Evolutionary conservation across 2,329 filamentous ascomycete species (phyloP), one percentile per base, ranked within the genome.

Genomic region (Pseudogymnoascus sp.): DNA sequence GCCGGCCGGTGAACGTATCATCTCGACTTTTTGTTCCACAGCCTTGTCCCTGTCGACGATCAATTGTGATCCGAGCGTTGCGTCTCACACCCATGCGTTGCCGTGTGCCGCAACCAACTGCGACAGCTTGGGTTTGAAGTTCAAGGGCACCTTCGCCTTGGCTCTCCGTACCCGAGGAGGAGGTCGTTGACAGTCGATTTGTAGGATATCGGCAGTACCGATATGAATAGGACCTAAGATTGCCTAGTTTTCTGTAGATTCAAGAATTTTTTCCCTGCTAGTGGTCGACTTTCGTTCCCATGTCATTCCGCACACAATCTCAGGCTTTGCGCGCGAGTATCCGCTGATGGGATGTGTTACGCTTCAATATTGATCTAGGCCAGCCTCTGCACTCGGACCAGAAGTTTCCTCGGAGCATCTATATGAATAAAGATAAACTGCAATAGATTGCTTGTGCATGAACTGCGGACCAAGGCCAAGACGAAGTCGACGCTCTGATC

Each of bases 401-500:
- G 5, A 33, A 33, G 45, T 33, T 55, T 55, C 45, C 29, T 23
- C 8, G 26, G 45, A 31, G 29, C 10, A 33, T 19, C 26, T 11
- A 31, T 14, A 14, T 33, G 45, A 33, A 55, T 55, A 55, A 55
- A 55, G 26, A 33, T 55, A 55, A 33, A 55, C 19, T 55, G 29
- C 45, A 55, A 52, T 55, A 55, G 16, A 55, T 55, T 55, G 29
- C 45, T 31, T 55, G 45, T 55, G 45, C 45, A 55, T 55, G 45
- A 55, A 55, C 45, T 55, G 45, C 45, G 45, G 45, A 55, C 45
- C n/a, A 55, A 33, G 45, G 45, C 45, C 45, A 55, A 55, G 45
- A 26, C 45, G 26, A 26, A 33, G n/a, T 4, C 49, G 16, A 55
- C 49, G 29, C 49, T 33, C 49, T 55, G 49, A 55, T 55, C 49